phyloP scores from a whole-genome alignment of 2,329 filamentous ascomycete species.

The Sporothrix variecibatus region DNA sequence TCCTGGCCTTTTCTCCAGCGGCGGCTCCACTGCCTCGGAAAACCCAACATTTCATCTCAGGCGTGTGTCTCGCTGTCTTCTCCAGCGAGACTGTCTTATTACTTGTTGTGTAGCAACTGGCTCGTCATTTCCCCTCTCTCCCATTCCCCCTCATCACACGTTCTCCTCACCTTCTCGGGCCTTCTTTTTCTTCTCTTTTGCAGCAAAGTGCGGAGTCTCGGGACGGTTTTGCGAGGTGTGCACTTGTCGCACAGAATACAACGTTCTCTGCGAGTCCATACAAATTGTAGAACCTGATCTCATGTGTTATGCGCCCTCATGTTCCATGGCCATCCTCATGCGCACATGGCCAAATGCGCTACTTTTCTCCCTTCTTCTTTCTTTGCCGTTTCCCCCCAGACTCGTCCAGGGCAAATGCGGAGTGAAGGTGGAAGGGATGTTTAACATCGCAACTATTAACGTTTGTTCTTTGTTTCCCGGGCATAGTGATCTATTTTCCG shows the following conservation, averaged over 20 bases:
- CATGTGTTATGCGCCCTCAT: background rate
- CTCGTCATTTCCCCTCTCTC: background rate
- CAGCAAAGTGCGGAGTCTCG: conserved; percentile 10
- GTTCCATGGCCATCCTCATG: background rate
- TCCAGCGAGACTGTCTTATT: conserved; percentile 1
- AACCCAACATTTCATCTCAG: background rate
- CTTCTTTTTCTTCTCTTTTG: background rate
- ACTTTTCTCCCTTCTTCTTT: background rate
- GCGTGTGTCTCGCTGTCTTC: background rate
- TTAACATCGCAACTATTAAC: background rate
- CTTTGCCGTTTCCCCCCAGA: background rate
- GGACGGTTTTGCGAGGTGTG: background rate
- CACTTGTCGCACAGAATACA: background rate
- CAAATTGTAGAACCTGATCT: background rate
- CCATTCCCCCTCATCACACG: background rate
- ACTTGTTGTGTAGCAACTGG: background rate
- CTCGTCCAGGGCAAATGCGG: background rate
- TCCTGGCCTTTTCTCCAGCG: background rate
- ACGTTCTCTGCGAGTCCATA: background rate
- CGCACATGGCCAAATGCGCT: background rate
- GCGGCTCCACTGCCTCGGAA: background rate
- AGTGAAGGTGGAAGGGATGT: background rate
- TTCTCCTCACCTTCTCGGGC: conserved; percentile 11
- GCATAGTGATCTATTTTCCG: background rate
- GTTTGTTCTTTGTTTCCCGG: background rate